Base-by-base conservation (phyloP, 108 stramenopile genomes). In the Nitzschia inconspicua region DNA sequence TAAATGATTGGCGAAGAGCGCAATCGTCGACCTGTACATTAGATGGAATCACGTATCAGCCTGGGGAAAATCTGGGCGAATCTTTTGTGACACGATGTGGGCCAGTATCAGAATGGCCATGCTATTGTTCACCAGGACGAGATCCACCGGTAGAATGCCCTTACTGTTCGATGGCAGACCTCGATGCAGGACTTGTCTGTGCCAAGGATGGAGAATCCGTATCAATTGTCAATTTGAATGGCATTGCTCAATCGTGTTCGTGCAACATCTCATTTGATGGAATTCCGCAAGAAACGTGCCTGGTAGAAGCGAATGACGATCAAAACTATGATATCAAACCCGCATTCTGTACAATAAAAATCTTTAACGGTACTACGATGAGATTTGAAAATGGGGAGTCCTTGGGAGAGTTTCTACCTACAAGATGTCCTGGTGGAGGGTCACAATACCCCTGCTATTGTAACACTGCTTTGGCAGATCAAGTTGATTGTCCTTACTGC, bases 401-500 rank as follows among this genome's bases (percentile, higher is more conserved):
- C 26, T 58, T 6, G 14, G 57, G 57, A 18, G 42, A 43, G 7
- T 58, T 29, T 13, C 22, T 58, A 3, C 3, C 42, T 9, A 58
- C 57, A 44, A 41, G 57, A 2, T 58, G 57, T 58, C n/a, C n/a
- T n/a, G n/a, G n/a, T n/a, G n/a, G n/a, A n/a, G 57, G 57, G 22
- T 37, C 3, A 23, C 43, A 43, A 10, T 58, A 23, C 35, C 57
- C 57, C 2, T 58, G 57, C 42, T 58, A 28, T 58, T 58, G 57
- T 29, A 32, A 58, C 31, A 58, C 42, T 2, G 31, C 22, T 27
- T 24, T 56, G 40, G 37, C 55, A 14, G 40, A 37, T 34, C 40
- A 58, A 58, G 57, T 58, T 25, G 13, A 58, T 24, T 58, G 57
- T 44, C 57, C 57, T 26, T 58, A 58, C 20, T 58, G 57, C 31